Conservation (phyloP, 1,284 basidiomycete species). For the Pseudozyma hubeiensis region DNA sequence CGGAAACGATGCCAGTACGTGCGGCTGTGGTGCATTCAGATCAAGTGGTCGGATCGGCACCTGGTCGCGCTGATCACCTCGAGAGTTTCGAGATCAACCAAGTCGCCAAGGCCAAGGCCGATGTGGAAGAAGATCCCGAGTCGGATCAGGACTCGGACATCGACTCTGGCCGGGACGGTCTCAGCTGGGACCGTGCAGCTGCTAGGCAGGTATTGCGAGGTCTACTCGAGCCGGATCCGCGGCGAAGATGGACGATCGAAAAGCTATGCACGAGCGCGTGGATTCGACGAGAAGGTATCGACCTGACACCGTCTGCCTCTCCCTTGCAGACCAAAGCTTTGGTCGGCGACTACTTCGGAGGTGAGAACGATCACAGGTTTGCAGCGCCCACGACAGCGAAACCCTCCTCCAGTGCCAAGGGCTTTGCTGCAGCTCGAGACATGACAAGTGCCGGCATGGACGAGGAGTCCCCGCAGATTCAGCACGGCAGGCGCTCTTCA, state of each 20-base stretch:
- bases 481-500: conserved; percentile 37
- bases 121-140: conserved; percentile 55
- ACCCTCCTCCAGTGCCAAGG: no score
- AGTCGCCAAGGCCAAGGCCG: conserved; percentile 45
- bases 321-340: neutral
- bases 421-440: conserved; percentile 1
- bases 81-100: conserved; percentile 50
- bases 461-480: conserved; percentile 14
- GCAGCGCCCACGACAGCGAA: conserved; percentile 3
- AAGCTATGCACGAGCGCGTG: conserved; percentile 36
- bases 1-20: conserved; percentile 3
- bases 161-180: conserved; percentile 54
- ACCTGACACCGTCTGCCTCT: conserved; percentile 3
- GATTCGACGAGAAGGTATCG: conserved; percentile 28
- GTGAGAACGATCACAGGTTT: conserved; percentile 2
- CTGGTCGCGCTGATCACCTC: conserved; percentile 39
- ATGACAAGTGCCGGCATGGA: conserved; percentile 20
- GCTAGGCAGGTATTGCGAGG: conserved; percentile 55
- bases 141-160: conserved; percentile 50
- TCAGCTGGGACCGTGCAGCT: conserved; percentile 52
- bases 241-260: conserved; percentile 59
- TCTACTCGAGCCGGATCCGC: conserved; percentile 56
- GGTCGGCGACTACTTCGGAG: neutral
- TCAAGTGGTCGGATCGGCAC: conserved; percentile 48
- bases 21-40: conserved; percentile 35